Evolutionary conservation across 345 rosid genomes (phyloP).

Genomic region (Boechera divaricarpa): DNA sequence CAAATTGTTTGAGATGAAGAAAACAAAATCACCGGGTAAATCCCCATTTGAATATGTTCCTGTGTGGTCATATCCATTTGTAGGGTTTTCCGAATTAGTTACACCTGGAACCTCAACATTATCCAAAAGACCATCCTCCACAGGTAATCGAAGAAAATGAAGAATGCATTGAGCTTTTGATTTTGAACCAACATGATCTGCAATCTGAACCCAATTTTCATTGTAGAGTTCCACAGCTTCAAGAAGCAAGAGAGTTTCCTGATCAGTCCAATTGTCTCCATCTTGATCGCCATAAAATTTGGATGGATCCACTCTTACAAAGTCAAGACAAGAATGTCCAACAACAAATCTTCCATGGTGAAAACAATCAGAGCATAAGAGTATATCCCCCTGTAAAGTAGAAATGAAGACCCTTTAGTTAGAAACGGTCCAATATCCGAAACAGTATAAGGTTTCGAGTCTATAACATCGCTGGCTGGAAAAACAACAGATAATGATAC

Average conservation of each 20-base stretch:
- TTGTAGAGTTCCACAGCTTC: constrained; percentile 88
- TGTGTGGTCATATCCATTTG: constrained; percentile 61
- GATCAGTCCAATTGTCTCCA: constrained; percentile 91
- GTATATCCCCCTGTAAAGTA: constrained; percentile 71
- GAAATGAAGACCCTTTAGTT: constrained; percentile 32
- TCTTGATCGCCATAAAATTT: constrained; percentile 72
- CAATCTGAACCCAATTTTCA: constrained; percentile 91
- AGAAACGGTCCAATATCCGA: background rate
- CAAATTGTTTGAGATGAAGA: constrained; percentile 24
- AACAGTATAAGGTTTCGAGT: constrained; percentile 10
- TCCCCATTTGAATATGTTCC: constrained; percentile 64
- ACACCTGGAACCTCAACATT: constrained; percentile 76
- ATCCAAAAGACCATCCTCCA: constrained; percentile 86
- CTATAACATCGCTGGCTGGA: constrained; percentile 4
- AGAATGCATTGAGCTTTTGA: constrained; percentile 97
- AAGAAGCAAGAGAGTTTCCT: constrained; percentile 87
- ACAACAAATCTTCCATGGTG: constrained; percentile 83
- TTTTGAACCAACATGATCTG: constrained; percentile 92
- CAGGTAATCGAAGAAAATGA: constrained; percentile 88
- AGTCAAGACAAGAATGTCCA: constrained; percentile 93
- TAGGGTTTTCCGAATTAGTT: constrained; percentile 47
- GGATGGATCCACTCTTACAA: constrained; percentile 68
- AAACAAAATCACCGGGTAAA: constrained; percentile 52
- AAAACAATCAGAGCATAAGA: constrained; percentile 79
- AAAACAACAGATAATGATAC: constrained; percentile 14